Base-by-base conservation (phyloP, 2,329 filamentous ascomycete species). In the Fusarium sublunatum region DNA sequence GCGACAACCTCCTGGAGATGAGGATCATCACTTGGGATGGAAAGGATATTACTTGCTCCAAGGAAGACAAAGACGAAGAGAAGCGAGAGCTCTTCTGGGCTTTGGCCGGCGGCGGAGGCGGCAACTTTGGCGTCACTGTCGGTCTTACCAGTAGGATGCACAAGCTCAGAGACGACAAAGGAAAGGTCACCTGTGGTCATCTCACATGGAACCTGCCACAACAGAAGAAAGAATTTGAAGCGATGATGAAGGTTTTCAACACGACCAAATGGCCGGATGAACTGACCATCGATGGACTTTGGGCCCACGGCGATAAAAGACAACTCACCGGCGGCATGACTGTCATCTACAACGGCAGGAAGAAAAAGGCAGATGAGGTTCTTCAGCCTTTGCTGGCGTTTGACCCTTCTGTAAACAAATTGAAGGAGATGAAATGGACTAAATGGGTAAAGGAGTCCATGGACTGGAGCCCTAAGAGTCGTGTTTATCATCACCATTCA, bases 61-160 rank as follows among this genome's bases (percentile, higher is more conserved):
- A 15, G 11, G 32, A 53, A 0, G 42, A 53, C n/a, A 15, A 46
- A 2, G 43, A 53, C 4, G n/a, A 22, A 5, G 15, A 48, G 11
- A 53, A 58, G 26, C 36, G 49, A 1, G 41, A 48, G n/a, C 31
- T 58, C 7, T 58, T 58, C 38, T 58, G 54, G 54, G 54, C 49
- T 25, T 19, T 58, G 4, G n/a, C 11, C 8, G 49, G 54, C 1
- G 54, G 48, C 2, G 54, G 54, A 0, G 54, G 54, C 4, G 54
- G 54, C 0, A 58, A 58, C 15, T 43, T 58, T 31, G 54, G 54
- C 4, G 19, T 58, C 3, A 45, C 48, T 1, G 54, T 58, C 4
- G 29, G 29, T 2, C 11, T 53, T 13, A 53, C 44, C 1, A 12
- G 15, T 2, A 53, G 22, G 24, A 35, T 53, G 35, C 41, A 57